Conservation (phyloP, 768 basidiomycete genomes). For the Trichaptum fuscoviolaceum region DNA sequence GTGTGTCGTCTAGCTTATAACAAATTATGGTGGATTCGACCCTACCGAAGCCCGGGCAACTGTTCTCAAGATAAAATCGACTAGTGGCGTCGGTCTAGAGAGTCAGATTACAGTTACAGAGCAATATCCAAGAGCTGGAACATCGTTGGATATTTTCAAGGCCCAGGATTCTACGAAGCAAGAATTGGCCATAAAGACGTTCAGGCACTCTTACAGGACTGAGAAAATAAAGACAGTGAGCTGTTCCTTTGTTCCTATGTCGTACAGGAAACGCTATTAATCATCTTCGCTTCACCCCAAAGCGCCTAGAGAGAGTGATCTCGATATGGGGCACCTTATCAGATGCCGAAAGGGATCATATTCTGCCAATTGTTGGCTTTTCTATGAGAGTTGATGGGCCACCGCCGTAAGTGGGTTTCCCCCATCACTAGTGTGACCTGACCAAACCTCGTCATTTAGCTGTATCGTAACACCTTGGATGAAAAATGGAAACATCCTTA, state of each 20-base stretch:
- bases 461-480: constrained; percentile 2
- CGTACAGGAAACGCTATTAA: background rate
- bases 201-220: background rate
- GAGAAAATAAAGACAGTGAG: background rate
- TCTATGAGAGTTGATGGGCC: background rate
- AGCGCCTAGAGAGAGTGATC: background rate
- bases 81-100: background rate
- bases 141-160: background rate
- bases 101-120: background rate
- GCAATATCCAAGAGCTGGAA: background rate
- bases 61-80: background rate
- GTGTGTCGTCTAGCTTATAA: background rate
- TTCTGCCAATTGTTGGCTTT: background rate
- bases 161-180: background rate
- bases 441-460: background rate
- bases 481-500: background rate
- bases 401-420: no score
- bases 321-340: background rate
- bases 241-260: background rate
- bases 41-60: background rate
- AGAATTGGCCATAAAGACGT: background rate
- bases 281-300: no score
- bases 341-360: background rate
- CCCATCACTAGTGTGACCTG: no score
- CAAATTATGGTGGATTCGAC: background rate